Evolutionary conservation across 1,139 yeast species (phyloP), one percentile per base, ranked within the genome.

Genomic region (Torulaspora pretoriensis): DNA sequence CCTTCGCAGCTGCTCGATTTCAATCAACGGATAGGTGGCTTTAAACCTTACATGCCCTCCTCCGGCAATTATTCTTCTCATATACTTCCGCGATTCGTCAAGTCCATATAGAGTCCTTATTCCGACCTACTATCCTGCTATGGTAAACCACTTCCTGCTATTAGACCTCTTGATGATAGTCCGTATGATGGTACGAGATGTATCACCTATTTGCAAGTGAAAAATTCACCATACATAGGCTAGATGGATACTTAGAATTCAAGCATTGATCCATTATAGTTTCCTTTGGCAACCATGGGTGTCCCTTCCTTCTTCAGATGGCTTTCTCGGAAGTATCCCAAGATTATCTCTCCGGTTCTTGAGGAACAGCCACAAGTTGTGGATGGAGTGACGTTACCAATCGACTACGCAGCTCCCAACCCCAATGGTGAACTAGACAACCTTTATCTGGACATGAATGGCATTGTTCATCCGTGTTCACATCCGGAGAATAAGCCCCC

Each of bases 241-340:
- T 6, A 19, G 22, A 19, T n/a, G n/a, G n/a, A n/a, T n/a, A n/a
- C n/a, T n/a, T n/a, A n/a, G n/a, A n/a, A n/a, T n/a, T n/a, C n/a
- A n/a, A n/a, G n/a, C n/a, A n/a, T n/a, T n/a, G n/a, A n/a, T n/a
- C 29, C 12, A 8, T 4, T 3, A n/a, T 26, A 35, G 29, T 9
- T 19, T 26, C 8, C 24, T 25, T 36, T 12, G 23, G 35, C 25
- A 16, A 23, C n/a, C 9, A 75, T 75, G 80, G 80, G 98, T 72
- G 98, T 92, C 55, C 98, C 98, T 56, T 96, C 98, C 35, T 82
- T 94, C 61, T 94, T 90, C 68, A 78, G 98, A 71, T 94, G 98
- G 97, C 73, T 94, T 42, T 89, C 97, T 1, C 70, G 81, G 51
- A 89, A 90, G 65, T 94, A 90, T 62, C 97, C 98, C 10, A 90